phyloP scores from a whole-genome alignment of 164 flowering plant species.

The Aristolochia californica region DNA sequence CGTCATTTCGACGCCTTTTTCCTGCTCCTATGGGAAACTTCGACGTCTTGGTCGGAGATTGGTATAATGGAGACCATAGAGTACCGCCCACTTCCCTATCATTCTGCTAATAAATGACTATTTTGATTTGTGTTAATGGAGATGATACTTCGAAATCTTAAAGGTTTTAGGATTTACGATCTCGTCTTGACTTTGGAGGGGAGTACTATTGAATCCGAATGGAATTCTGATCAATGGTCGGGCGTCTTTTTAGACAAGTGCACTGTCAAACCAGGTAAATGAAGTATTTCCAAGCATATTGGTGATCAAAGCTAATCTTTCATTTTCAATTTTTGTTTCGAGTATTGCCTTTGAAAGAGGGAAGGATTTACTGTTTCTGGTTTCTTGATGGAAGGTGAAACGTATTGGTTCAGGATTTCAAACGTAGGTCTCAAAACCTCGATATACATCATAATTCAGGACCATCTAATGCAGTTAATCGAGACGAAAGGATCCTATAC shows the following conservation, averaged over 20 bases:
- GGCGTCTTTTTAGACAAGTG: slow-evolving; percentile 55
- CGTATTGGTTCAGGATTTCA: slow-evolving; percentile 58
- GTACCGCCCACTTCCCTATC: too few relatives aligned
- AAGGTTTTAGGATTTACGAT: slow-evolving; percentile 29
- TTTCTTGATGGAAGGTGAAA: slow-evolving; percentile 38
- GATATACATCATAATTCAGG: slow-evolving; percentile 67
- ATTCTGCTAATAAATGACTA: too few relatives aligned
- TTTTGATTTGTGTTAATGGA: too few relatives aligned
- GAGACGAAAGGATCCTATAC: slow-evolving; percentile 75
- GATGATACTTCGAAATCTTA: too few relatives aligned
- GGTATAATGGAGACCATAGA: slow-evolving; percentile 38
- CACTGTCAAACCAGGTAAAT: slow-evolving; percentile 65
- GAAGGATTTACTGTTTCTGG: too few relatives aligned
- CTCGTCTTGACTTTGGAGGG: slow-evolving; percentile 35
- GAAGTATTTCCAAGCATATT: too few relatives aligned
- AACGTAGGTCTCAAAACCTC: slow-evolving; percentile 59
- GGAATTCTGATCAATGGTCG: slow-evolving; percentile 71
- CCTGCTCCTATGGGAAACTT: slow-evolving; percentile 35
- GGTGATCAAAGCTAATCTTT: too few relatives aligned
- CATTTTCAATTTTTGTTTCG: too few relatives aligned
- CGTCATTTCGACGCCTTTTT: slow-evolving; percentile 30
- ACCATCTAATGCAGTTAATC: slow-evolving; percentile 46
- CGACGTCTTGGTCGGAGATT: slow-evolving; percentile 38
- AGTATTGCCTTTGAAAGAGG: too few relatives aligned
- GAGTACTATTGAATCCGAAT: slow-evolving; percentile 60